A percentile compares a stretch with the other conserved stretches of the same genome.
phyloP scores from a whole-genome alignment of 345 rosid genomes.

The Euclidium syriacum region DNA sequence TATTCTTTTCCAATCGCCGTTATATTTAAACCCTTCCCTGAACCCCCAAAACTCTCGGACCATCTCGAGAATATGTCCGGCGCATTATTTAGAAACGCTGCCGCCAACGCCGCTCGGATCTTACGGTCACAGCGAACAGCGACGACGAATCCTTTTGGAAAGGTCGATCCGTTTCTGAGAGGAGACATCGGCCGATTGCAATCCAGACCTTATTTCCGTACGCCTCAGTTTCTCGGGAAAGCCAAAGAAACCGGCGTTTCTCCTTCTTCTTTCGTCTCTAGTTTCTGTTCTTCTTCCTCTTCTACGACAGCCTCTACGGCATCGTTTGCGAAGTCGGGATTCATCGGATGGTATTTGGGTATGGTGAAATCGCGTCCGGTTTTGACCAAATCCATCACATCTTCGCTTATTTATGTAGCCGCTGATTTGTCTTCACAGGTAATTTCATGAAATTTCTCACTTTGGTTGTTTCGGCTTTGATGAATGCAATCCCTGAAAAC shows the following conservation, averaged over 20 bases:
- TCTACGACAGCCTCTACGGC: constrained; percentile 28
- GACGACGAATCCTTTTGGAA: not conserved
- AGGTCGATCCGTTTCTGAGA: not conserved
- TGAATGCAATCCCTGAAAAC: not conserved
- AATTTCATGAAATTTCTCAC: not conserved
- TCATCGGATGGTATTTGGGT: constrained; percentile 78
- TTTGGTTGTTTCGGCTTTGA: not conserved
- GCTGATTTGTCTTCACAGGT: constrained; percentile 98
- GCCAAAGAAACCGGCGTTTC: constrained; percentile 29
- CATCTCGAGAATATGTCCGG: constrained; percentile 35
- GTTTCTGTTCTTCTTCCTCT: constrained; percentile 30
- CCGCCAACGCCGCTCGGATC: constrained; percentile 23
- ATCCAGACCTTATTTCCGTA: constrained; percentile 42
- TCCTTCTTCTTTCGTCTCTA: constrained; percentile 12
- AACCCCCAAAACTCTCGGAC: constrained; percentile 27
- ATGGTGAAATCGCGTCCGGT: constrained; percentile 82
- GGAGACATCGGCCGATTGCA: constrained; percentile 17
- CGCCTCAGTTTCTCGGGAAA: constrained; percentile 36
- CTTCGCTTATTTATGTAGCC: constrained; percentile 65
- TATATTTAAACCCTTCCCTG: constrained; percentile 2
- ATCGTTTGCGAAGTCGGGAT: constrained; percentile 38
- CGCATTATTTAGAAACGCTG: constrained; percentile 32
- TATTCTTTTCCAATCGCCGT: constrained; percentile 12
- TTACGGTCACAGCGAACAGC: not conserved
- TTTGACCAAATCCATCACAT: constrained; percentile 68